These are phyloP conservation scores for Phialophora expanda DNA, from an alignment of 2,329 filamentous ascomycete species.

Conservation along the genomic window DNA sequence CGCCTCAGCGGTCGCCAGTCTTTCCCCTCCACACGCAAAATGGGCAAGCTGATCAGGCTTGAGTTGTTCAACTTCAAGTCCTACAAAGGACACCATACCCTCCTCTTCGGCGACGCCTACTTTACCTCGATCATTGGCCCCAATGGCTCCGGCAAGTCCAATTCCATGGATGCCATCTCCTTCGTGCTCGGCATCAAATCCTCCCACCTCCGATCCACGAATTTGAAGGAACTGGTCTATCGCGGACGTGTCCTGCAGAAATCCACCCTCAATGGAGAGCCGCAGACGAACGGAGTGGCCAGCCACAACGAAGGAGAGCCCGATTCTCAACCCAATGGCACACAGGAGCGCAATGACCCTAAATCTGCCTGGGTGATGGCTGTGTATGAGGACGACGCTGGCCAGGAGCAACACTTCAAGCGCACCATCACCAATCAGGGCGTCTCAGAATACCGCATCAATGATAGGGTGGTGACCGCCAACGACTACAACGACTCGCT, in stretches of 20 bases:
- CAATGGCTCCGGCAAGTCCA: constrained; percentile 99
- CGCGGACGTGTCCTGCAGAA: constrained; percentile 91
- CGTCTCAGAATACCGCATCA: constrained; percentile 94
- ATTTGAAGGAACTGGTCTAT: constrained; percentile 93
- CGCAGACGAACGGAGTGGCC: constrained; percentile 60
- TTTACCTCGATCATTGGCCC: constrained; percentile 99
- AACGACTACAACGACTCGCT: constrained; percentile 92
- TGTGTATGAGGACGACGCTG: constrained; percentile 96
- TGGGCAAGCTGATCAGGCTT: constrained; percentile 95
- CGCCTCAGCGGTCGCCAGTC: background rate
- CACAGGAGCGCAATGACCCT: constrained; percentile 72
- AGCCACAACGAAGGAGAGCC: constrained; percentile 68
- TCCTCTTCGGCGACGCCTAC: constrained; percentile 96
- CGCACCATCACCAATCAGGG: constrained; percentile 87
- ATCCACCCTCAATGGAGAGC: constrained; percentile 89
- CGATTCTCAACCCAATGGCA: constrained; percentile 64
- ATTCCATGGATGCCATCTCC: constrained; percentile 99
- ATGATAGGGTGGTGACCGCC: constrained; percentile 84
- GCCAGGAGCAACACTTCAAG: constrained; percentile 94
- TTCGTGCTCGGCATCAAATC: constrained; percentile 99
- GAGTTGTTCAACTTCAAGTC: constrained; percentile 99
- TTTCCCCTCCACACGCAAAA: constrained; percentile 51
- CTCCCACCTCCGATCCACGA: constrained; percentile 91
- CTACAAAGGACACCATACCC: constrained; percentile 93
- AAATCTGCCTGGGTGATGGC: constrained; percentile 99